Base-by-base conservation (phyloP, 2,329 filamentous ascomycete genomes). In the Neopestalotiopsis sp. region DNA sequence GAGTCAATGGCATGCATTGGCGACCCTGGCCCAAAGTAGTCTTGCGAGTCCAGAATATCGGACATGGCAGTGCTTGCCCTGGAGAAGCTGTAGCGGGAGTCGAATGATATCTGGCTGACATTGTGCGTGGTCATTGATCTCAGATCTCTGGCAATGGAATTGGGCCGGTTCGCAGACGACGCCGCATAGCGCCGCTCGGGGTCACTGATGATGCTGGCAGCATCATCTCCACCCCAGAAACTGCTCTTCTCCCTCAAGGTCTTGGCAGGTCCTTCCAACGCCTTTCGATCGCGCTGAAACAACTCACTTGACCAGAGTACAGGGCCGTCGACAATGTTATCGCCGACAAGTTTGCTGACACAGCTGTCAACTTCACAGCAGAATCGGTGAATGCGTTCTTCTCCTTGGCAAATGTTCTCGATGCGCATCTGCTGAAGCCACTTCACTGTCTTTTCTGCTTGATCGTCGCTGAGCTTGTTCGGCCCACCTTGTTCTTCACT, bases 401-500 rank as follows among this genome's bases (percentile, higher is more conserved):
- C 96, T 5, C 95, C 96, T 73, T 91, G 92, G 81, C 96, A 99
- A 73, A 98, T 95, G 76, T 97, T 97, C 78, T 97, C 94, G 40
- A 98, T 91, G 14, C 90, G 90, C 72, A 91, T 92, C 73, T 92
- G 90, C 63, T 92, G 90, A 66, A 98, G 85, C 94, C 95, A 99
- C 68, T 90, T 89, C 24, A 88, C 84, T 0, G 94, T 97, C 73
- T 94, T 90, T 65, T 97, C 94, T 0, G 95, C 91, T 79, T 98
- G 96, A 67, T 97, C 94, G 77, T 98, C 95, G n/a, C 94, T 95
- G 13, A 99, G 87, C 79, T 99, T 99, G 79, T 97, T 97, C 0
- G 94, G 94, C 0, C 96, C 95, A 13, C 95, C 95, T 74, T 97
- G 93, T 66, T 93, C 93, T 68, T 92, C 90, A 0, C 89, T 86